These are phyloP conservation scores for Chrysopogon serrulatus DNA, from an alignment of 176 grass and related monocot genomes.

Conservation along the genomic window DNA sequence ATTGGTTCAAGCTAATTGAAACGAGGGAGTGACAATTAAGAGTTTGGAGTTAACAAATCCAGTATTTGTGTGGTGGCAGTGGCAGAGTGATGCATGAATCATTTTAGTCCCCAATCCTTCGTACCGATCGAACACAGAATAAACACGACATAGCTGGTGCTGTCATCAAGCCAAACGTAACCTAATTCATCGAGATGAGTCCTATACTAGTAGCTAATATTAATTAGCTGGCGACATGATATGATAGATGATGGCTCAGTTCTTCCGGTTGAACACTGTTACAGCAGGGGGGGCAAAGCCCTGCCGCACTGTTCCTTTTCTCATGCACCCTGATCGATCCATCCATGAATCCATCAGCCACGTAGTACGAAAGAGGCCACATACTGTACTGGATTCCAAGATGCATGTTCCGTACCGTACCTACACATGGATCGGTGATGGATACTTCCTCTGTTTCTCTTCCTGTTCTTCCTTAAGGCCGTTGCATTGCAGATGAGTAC, in stretches of 20 bases:
- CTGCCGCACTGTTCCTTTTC: neutral
- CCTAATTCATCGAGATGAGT: neutral
- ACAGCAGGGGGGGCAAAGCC: neutral
- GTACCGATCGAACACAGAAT: too few species aligned
- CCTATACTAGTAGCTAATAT: too few species aligned
- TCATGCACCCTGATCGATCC: neutral
- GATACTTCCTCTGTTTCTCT: neutral
- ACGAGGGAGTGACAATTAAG: too few species aligned
- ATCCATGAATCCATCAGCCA: too few species aligned
- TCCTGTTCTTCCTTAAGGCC: neutral
- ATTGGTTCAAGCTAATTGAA: too few species aligned
- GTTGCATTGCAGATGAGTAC: neutral
- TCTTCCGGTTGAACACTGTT: neutral
- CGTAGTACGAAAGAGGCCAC: neutral
- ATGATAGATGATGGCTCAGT: neutral
- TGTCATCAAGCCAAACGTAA: neutral
- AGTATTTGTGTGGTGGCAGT: too few species aligned
- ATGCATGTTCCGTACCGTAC: neutral
- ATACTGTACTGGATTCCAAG: neutral
- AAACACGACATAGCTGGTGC: too few species aligned
- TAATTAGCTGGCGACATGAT: neutral
- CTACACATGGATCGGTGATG: neutral
- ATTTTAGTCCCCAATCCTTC: too few species aligned
- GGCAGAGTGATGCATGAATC: too few species aligned
- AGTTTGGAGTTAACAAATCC: too few species aligned